A percentile compares a stretch with the other conserved stretches of the same genome.
These are phyloP conservation scores for Pyropia yezoensis DNA, from an alignment of 23 red algal genomes.

Conservation along the genomic window DNA sequence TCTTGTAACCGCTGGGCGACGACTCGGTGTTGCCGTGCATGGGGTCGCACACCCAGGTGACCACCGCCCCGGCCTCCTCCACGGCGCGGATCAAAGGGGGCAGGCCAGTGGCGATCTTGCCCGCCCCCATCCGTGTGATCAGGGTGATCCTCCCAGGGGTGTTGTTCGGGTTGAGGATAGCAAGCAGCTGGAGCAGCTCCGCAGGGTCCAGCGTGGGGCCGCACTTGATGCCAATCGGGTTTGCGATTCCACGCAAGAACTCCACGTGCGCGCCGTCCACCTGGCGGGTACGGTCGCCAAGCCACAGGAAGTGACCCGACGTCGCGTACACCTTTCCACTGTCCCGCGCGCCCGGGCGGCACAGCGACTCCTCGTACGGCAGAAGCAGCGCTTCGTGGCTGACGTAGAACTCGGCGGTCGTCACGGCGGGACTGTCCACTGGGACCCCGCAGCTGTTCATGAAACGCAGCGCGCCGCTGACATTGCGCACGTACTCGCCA, in stretches of 20 bases:
- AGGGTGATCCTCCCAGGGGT: constrained; percentile 88
- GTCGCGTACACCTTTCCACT: constrained; percentile 78
- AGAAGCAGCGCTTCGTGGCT: constrained; percentile 92
- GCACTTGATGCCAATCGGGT: constrained; percentile 74
- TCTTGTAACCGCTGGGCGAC: constrained; percentile 77
- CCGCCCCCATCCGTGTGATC: constrained; percentile 91
- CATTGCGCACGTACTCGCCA: constrained; percentile 59
- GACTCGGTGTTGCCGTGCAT: constrained; percentile 99
- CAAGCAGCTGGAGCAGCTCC: constrained; percentile 80
- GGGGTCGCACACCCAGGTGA: constrained; percentile 87
- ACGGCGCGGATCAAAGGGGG: constrained; percentile 75
- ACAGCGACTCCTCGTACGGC: constrained; percentile 91
- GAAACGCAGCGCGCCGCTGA: constrained; percentile 75
- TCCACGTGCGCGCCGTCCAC: constrained; percentile 90
- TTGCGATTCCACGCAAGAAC: constrained; percentile 88
- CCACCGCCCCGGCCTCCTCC: constrained; percentile 41
- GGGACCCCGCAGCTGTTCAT: constrained; percentile 79
- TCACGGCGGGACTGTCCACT: constrained; percentile 24
- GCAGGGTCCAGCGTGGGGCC: constrained; percentile 74
- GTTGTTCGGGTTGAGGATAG: constrained; percentile 87
- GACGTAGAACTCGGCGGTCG: constrained; percentile 66
- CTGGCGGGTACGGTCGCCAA: constrained; percentile 91
- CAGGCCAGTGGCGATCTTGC: constrained; percentile 66
- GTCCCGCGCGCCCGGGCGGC: constrained; percentile 28
- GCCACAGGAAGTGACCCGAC: constrained; percentile 92